Evolutionary conservation across 805 yeast genomes (phyloP), one percentile per base, ranked within the genome.

Genomic region (Starmerella floricola): DNA sequence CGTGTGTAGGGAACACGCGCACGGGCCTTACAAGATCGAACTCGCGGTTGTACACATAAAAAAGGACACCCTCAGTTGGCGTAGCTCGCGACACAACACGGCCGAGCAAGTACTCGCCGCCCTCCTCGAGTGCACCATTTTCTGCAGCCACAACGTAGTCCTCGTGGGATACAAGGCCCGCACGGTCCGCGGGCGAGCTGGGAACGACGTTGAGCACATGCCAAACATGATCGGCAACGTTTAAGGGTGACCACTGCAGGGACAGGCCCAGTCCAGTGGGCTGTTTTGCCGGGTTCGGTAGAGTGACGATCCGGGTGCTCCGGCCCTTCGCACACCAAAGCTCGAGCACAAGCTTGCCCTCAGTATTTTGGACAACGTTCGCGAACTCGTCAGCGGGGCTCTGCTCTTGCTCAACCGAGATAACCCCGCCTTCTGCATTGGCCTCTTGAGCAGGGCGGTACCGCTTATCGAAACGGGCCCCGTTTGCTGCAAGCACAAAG

Each of bases 81-180:
- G 69, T 65, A 38, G 72, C 72, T 21, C 57, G 42, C 17, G 56
- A 34, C 1, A 85, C 69, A 1, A 84, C 77, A 27, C 78, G 69
- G 2, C 85, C 77, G 40, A 87, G 62, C 23, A 84, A 61, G 21
- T 79, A 76, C 60, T 87, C 95, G 11, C 95, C 95, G 8, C 95
- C 96, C 1, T 80, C 75, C 2, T 84, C 78, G 43, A 88, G 65
- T 31, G 84, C 63, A 0, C 96, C 96, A 49, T 83, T 91, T 43
- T 80, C 81, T 13, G 87, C 79, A 5, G 93, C 95, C 38, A 88
- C 75, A 36, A 88, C 78, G 58, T 83, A 88, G 59, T 88, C 98
- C 2, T 85, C 72, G 53, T 81, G 82, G 0, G 95, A 86, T 28
- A 83, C 68, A 31, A 88, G 69, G 13, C 91, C 94, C 0, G 95